Evolutionary conservation across 495 filamentous ascomycete species (phyloP), one percentile per base, ranked within the genome.

Genomic region (Cenococcum geophilum): DNA sequence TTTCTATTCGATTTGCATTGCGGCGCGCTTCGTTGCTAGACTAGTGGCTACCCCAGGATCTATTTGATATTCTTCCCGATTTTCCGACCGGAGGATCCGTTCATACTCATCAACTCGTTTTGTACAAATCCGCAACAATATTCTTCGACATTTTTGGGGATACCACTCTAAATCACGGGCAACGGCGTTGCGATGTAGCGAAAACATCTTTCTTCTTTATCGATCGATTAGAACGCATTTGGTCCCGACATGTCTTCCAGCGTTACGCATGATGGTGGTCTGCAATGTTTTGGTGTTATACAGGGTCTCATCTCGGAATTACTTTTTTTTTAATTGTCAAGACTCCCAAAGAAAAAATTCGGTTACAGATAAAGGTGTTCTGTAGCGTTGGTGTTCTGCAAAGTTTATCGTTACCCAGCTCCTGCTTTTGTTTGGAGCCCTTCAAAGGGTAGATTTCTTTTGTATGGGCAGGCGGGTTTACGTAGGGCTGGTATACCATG

Each of bases 21-120:
- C 56, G 50, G 61, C 68, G 68, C 70, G 45, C 63, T 71, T 59
- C 69, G 69, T 73, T 69, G 70, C 70, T 67, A 57, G 64, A 61
- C 63, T 63, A 53, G 70, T 70, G 70, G 68, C 66, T 66, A 59
- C 34, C 63, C 43, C 53, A 49, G 57, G 68, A 63, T 66, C 55
- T 65, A 68, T 22, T 56, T 63, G 55, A 23, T 58, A 42, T 66
- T 55, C 55, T 61, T 59, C 62, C 54, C 54, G 67, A 61, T 62
- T 56, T 69, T 45, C 40, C 59, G 64, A 55, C 64, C 58, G 64
- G 67, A 70, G 68, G 61, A 67, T 66, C 52, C 60, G 67, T 62
- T 61, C 57, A 69, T 69, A 69, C 45, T 57, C 42, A n/a, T 45
- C 62, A 62, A 63, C 62, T 61, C 66, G 59, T 57, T 37, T 49